Percentiles rank a stretch among this genome's conserved stretches.
phyloP scores from a whole-genome alignment of 495 filamentous ascomycete genomes.

The Sabuloglossum arenarium region DNA sequence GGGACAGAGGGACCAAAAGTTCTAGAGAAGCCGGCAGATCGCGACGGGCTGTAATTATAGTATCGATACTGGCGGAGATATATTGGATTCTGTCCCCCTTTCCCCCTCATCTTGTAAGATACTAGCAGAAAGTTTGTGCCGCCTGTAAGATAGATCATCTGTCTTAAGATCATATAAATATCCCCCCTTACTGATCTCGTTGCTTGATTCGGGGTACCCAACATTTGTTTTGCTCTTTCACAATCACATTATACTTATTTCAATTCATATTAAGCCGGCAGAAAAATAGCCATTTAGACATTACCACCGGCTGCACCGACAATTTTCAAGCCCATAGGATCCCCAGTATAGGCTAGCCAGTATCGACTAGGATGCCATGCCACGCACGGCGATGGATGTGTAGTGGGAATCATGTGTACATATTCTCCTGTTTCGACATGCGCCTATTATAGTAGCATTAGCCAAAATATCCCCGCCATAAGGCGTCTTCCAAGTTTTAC shows the following conservation, averaged over 20 bases:
- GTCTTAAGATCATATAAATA: too few relatives aligned
- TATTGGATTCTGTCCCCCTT: neutral
- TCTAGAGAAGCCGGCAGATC: neutral
- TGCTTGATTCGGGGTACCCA: too few relatives aligned
- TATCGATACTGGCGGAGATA: neutral
- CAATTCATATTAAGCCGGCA: too few relatives aligned
- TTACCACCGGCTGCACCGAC: slow-evolving; percentile 30
- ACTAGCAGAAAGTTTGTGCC: too few relatives aligned
- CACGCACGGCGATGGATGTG: slow-evolving; percentile 33
- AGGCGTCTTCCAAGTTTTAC: neutral
- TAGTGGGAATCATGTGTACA: slow-evolving; percentile 57
- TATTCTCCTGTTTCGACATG: slow-evolving; percentile 79
- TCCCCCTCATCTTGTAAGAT: neutral
- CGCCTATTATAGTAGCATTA: slow-evolving; percentile 19
- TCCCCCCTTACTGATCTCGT: too few relatives aligned
- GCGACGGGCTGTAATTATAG: neutral
- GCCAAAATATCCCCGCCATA: neutral
- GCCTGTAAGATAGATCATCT: too few relatives aligned
- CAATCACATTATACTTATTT: too few relatives aligned
- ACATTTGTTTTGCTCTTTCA: too few relatives aligned
- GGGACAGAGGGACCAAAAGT: slow-evolving; percentile 32
- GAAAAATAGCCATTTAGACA: neutral
- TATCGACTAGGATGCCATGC: slow-evolving; percentile 86
- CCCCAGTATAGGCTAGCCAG: slow-evolving; percentile 74
- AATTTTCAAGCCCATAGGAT: slow-evolving; percentile 63